phyloP scores from a whole-genome alignment of 1,139 yeast genomes.

The Geotrichum europaeum region DNA sequence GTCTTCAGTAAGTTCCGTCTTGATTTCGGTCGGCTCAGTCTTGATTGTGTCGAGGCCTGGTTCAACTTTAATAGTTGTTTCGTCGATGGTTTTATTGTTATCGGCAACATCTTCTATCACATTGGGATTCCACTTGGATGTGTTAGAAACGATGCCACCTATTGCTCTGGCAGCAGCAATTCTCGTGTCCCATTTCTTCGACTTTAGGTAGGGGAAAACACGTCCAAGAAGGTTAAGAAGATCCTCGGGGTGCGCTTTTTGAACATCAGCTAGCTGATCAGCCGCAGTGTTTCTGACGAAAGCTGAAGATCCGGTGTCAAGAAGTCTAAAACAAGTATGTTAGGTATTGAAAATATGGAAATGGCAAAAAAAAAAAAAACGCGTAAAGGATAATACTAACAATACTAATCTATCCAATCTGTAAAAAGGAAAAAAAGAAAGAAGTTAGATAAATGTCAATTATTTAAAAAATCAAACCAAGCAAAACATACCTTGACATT shows the following conservation, averaged over 20 bases:
- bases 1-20: conserved; percentile 24
- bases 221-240: conserved; percentile 74
- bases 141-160: conserved; percentile 83
- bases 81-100: conserved; percentile 6
- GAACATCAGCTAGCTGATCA: conserved; percentile 90
- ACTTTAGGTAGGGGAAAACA: conserved; percentile 81
- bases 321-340: conserved; percentile 32
- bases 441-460: neutral
- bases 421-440: neutral
- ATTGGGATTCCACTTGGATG: conserved; percentile 83
- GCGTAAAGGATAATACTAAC: conserved; percentile 21
- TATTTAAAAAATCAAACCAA: neutral
- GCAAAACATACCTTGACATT: conserved; percentile 14
- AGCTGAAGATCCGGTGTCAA: conserved; percentile 94
- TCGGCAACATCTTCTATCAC: conserved; percentile 22
- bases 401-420: conserved; percentile 39
- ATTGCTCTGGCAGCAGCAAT: conserved; percentile 91
- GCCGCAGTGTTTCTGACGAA: conserved; percentile 96
- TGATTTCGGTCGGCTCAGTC: conserved; percentile 20
- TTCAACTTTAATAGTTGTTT: conserved; percentile 19
- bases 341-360: neutral
- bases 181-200: conserved; percentile 92
- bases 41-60: conserved; percentile 18
- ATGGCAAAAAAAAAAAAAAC: neutral
- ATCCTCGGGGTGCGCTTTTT: conserved; percentile 93